These are phyloP conservation scores for Nemophila menziesii DNA, from an alignment of 257 asterid genomes.

Conservation along the genomic window DNA sequence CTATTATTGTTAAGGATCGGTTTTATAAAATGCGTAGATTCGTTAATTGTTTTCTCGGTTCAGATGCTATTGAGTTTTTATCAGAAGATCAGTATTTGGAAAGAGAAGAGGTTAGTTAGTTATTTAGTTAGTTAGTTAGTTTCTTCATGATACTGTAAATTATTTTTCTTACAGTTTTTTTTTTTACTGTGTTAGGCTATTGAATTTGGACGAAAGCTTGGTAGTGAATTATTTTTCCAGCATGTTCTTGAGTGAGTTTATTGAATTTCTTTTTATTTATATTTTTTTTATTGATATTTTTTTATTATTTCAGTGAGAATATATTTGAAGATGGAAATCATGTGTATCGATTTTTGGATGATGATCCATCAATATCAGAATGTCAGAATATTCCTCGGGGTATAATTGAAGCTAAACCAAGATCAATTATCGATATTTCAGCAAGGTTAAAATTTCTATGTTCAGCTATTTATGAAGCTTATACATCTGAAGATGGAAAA, in stretches of 20 bases:
- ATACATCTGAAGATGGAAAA: slow-evolving; percentile 63
- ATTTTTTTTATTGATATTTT: slow-evolving; percentile 3
- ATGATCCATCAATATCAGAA: slow-evolving; percentile 59
- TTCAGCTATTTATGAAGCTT: slow-evolving; percentile 70
- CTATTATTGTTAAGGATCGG: slow-evolving; percentile 50
- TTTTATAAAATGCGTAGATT: slow-evolving; percentile 68
- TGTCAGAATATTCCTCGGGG: slow-evolving; percentile 90
- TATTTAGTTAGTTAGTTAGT: background rate
- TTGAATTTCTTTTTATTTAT: slow-evolving; percentile 1
- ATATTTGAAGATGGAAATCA: slow-evolving; percentile 66
- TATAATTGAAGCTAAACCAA: slow-evolving; percentile 65
- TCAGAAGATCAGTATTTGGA: slow-evolving; percentile 88
- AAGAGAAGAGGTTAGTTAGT: slow-evolving; percentile 60
- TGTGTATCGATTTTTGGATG: slow-evolving; percentile 78
- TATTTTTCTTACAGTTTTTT: slow-evolving; percentile 10
- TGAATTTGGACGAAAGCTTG: slow-evolving; percentile 81
- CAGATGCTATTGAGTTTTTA: slow-evolving; percentile 78
- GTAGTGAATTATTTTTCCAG: slow-evolving; percentile 52
- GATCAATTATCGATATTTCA: slow-evolving; percentile 67
- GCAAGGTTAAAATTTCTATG: slow-evolving; percentile 53
- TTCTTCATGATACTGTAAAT: background rate
- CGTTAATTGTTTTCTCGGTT: slow-evolving; percentile 59
- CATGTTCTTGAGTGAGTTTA: slow-evolving; percentile 64
- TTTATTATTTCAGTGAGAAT: slow-evolving; percentile 38
- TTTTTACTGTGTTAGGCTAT: slow-evolving; percentile 43